Evolutionary conservation across 208 protist genomes (phyloP), one percentile per base, ranked within the genome.

Genomic region (Wallacemonas collosoma): DNA sequence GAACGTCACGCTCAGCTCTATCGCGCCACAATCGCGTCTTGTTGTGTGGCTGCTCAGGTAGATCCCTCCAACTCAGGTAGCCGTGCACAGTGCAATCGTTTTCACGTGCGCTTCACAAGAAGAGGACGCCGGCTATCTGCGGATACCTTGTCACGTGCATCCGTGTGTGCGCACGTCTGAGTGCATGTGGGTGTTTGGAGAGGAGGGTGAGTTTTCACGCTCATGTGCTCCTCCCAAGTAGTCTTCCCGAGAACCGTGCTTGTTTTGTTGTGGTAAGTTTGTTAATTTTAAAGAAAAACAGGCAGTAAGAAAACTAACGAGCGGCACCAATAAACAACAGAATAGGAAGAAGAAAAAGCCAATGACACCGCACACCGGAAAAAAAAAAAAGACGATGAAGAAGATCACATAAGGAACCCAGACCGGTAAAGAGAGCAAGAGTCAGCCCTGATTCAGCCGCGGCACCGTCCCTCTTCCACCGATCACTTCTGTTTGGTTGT

Each of bases 341-440:
- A 44, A 53, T 66, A 36, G 60, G 40, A 35, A 71, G 11, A 77
- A 71, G 44, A 77, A 71, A 72, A 7, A 53, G 58, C 40, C 68
- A 68, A 57, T n/a, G 26, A 57, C 55, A 5, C 36, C 14, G 45
- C 17, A 64, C 14, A 50, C 26, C 26, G 26, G 26, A 53, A 77
- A 71, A 72, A 7, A 53, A 67, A 55, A 73, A 68, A 57, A 38
- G 26, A 57, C 55, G 11, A 39, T 6, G 45, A 38, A 64, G 9
- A 50, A 50, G 26, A 26, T 26, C 26, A 26, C 26, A 26, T 26
- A 26, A 26, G 26, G 26, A 26, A 26, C 26, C 26, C 26, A 26
- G 26, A 26, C 26, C 26, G 26, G 26, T 26, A 26, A 26, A 26
- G 26, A 26, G 26, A 26, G 26, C 26, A 26, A 26, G 26, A 26